Conservation (phyloP, 225 moss, liverwort and hornwort genomes). For the Pseudisothecium myosuroides region DNA sequence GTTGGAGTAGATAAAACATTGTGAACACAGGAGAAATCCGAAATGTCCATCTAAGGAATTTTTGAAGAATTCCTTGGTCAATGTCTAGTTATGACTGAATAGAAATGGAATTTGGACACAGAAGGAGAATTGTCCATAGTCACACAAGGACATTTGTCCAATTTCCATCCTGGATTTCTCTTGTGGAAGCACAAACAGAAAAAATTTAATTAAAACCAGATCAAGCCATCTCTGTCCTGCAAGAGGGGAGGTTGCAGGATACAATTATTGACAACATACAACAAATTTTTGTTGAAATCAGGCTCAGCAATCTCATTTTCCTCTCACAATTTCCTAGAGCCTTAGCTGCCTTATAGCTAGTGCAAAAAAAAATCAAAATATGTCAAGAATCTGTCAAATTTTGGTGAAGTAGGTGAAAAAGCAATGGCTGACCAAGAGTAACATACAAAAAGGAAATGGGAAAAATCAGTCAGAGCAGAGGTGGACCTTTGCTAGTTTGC, state of each 20-base stretch:
- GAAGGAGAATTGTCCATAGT: background rate
- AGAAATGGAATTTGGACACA: background rate
- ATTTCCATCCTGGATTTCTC: background rate
- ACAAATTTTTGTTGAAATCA: no score
- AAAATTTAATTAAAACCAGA: background rate
- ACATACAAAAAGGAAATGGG: background rate
- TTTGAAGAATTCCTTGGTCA: background rate
- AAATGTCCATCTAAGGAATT: background rate
- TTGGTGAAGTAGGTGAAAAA: background rate
- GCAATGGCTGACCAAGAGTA: background rate
- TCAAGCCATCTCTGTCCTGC: background rate
- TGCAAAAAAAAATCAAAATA: background rate
- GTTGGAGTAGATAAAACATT: background rate
- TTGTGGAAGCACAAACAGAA: background rate
- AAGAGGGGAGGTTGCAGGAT: background rate
- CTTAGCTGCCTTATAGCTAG: background rate
- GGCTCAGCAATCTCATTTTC: background rate
- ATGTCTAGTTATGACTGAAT: background rate
- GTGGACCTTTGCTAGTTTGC: background rate
- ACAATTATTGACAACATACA: background rate
- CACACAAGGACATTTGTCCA: background rate
- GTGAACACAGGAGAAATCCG: background rate
- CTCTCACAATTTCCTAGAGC: background rate
- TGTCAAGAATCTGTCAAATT: no score
- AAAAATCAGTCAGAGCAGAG: background rate